Conservation (phyloP, 2,329 filamentous ascomycete species). For the Clathrospora elynae region DNA sequence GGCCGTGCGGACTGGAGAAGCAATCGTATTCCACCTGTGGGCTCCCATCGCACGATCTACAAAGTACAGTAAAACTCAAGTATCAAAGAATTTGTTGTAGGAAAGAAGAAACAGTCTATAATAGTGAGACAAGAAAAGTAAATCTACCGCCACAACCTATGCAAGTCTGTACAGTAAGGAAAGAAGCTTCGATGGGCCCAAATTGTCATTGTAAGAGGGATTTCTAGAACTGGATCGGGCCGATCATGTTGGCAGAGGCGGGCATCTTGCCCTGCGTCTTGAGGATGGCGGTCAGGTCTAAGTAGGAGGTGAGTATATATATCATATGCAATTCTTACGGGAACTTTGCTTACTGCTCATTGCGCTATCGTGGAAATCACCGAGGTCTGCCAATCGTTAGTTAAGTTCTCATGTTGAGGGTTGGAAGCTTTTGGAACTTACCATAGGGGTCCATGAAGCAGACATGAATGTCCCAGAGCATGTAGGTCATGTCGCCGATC, state of each 20-base stretch:
- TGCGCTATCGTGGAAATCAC: slow-evolving; percentile 6
- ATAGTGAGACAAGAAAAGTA: slow-evolving; percentile 2
- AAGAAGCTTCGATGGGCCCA: no score
- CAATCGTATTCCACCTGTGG: background rate
- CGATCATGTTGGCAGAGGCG: background rate
- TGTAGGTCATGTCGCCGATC: slow-evolving; percentile 5
- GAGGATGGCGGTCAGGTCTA: slow-evolving; percentile 5
- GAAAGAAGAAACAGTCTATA: slow-evolving; percentile 4
- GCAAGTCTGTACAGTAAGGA: no score
- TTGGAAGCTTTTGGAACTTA: no score
- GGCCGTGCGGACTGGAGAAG: no score
- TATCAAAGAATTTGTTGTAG: slow-evolving; percentile 47
- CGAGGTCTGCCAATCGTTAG: slow-evolving; percentile 1
- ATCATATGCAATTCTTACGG: no score
- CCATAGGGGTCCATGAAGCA: slow-evolving; percentile 8
- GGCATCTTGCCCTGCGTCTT: slow-evolving; percentile 3
- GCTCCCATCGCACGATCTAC: background rate
- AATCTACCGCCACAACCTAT: no score
- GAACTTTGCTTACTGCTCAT: no score
- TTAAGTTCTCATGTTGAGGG: no score
- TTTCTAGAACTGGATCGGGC: slow-evolving; percentile 3
- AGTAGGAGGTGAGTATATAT: no score
- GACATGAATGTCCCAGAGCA: slow-evolving; percentile 8
- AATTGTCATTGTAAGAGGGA: no score
- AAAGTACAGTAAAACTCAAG: slow-evolving; percentile 38